phyloP scores from a whole-genome alignment of 2,329 filamentous ascomycete genomes.

The Pezicula rhizophila region DNA sequence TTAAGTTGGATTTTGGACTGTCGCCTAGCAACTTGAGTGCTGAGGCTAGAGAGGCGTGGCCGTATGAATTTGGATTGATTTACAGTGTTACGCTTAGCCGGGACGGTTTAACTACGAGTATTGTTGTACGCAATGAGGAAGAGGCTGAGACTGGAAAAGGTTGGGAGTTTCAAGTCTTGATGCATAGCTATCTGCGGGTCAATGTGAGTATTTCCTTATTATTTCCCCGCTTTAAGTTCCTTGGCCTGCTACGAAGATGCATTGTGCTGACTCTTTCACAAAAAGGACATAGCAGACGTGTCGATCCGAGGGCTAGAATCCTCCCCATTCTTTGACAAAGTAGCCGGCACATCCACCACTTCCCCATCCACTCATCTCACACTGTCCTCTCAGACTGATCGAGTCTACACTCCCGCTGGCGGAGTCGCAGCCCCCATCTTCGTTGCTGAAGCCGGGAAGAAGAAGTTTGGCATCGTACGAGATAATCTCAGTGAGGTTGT shows the following conservation, averaged over 20 bases:
- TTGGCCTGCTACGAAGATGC: not conserved
- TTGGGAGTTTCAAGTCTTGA: constrained; percentile 86
- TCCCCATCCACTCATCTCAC: constrained; percentile 52
- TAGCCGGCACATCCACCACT: constrained; percentile 60
- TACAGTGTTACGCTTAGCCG: constrained; percentile 85
- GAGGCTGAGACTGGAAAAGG: constrained; percentile 40
- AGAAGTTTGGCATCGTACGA: constrained; percentile 67
- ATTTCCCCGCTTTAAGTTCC: not conserved
- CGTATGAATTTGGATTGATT: constrained; percentile 79
- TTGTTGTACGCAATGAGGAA: constrained; percentile 87
- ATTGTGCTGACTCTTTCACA: constrained; percentile 5
- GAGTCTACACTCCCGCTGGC: constrained; percentile 71
- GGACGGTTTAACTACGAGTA: constrained; percentile 68
- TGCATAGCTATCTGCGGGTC: constrained; percentile 86
- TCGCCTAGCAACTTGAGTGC: constrained; percentile 66
- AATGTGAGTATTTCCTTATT: constrained; percentile 48
- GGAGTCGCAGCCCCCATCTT: constrained; percentile 52
- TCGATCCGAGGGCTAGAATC: constrained; percentile 70
- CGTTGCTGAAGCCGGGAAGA: constrained; percentile 56
- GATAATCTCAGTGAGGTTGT: constrained; percentile 85
- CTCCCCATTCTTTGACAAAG: constrained; percentile 78
- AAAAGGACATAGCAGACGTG: constrained; percentile 71
- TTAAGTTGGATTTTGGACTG: constrained; percentile 95
- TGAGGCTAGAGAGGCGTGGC: constrained; percentile 68
- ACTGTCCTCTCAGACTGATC: constrained; percentile 77